Percentiles rank a stretch among this genome's conserved stretches.
phyloP scores from a whole-genome alignment of 257 asterid species.

The Capsicum baccatum region DNA sequence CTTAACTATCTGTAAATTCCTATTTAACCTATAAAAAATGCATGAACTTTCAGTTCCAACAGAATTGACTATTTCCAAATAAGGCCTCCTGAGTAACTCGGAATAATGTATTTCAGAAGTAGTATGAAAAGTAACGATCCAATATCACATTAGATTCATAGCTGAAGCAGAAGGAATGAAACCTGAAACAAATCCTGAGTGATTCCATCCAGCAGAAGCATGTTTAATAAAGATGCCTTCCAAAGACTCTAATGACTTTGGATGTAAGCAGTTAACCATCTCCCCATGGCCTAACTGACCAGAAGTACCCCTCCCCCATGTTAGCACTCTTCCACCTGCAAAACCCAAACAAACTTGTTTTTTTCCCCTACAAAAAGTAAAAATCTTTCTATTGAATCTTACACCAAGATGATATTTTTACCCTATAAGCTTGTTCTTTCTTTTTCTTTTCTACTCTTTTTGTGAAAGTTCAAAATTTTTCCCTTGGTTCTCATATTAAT shows the following conservation, averaged over 20 bases:
- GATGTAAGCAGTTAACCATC: slow-evolving; percentile 50
- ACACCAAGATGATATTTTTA: not conserved
- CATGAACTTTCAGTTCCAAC: not conserved
- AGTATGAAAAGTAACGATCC: not conserved
- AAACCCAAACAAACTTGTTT: slow-evolving; percentile 21
- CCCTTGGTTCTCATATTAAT: no score
- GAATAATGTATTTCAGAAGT: not conserved
- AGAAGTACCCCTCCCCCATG: slow-evolving; percentile 94
- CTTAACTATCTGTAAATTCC: no score
- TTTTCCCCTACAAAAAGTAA: not conserved
- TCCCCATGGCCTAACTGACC: slow-evolving; percentile 96
- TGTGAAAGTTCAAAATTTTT: not conserved
- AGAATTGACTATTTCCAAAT: not conserved
- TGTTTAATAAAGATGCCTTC: slow-evolving; percentile 49
- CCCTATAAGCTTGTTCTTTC: not conserved
- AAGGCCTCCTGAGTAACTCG: not conserved
- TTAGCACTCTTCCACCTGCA: slow-evolving; percentile 77
- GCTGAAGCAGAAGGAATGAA: slow-evolving; percentile 12
- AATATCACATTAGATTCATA: not conserved
- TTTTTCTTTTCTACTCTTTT: not conserved
- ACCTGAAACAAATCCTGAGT: slow-evolving; percentile 95
- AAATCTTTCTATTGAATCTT: not conserved
- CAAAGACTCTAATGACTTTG: slow-evolving; percentile 55
- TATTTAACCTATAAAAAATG: not conserved
- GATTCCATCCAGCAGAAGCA: slow-evolving; percentile 98